Evolutionary conservation across 345 rosid genomes (phyloP).

Genomic region (Camelina sativa): DNA sequence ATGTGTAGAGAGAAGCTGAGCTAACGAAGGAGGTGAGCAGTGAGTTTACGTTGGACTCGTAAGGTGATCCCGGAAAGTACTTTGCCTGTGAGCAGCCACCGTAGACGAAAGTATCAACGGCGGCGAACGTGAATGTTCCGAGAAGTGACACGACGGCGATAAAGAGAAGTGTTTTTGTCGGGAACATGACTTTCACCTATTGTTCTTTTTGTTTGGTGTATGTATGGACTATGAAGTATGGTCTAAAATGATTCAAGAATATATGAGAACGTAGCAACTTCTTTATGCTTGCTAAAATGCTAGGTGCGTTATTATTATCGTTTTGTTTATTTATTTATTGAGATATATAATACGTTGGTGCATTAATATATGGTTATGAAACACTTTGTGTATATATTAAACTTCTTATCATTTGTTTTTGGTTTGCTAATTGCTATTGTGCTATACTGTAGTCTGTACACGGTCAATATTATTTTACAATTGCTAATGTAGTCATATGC

Average conservation of each 20-base stretch:
- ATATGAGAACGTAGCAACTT: slow-evolving; percentile 21
- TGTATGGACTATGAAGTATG: not conserved
- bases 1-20: slow-evolving; percentile 71
- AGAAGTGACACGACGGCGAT: slow-evolving; percentile 31
- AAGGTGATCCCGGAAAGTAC: slow-evolving; percentile 60
- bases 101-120: slow-evolving; percentile 64
- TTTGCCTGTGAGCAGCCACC: slow-evolving; percentile 83
- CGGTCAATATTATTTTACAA: not conserved
- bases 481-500: not conserved
- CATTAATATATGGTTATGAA: slow-evolving; percentile 19
- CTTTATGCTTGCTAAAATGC: not conserved
- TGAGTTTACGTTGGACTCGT: slow-evolving; percentile 74
- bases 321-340: not conserved
- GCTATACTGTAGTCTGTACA: not conserved
- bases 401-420: not conserved
- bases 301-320: slow-evolving; percentile 1
- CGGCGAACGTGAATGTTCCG: slow-evolving; percentile 50
- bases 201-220: not conserved
- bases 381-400: not conserved
- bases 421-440: not conserved
- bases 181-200: slow-evolving; percentile 31
- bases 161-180: slow-evolving; percentile 5
- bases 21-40: slow-evolving; percentile 83
- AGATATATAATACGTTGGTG: slow-evolving; percentile 1
- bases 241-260: not conserved